These are phyloP conservation scores for Geotrichum macrosporum DNA, from an alignment of 1,139 yeast species.

Conservation along the genomic window DNA sequence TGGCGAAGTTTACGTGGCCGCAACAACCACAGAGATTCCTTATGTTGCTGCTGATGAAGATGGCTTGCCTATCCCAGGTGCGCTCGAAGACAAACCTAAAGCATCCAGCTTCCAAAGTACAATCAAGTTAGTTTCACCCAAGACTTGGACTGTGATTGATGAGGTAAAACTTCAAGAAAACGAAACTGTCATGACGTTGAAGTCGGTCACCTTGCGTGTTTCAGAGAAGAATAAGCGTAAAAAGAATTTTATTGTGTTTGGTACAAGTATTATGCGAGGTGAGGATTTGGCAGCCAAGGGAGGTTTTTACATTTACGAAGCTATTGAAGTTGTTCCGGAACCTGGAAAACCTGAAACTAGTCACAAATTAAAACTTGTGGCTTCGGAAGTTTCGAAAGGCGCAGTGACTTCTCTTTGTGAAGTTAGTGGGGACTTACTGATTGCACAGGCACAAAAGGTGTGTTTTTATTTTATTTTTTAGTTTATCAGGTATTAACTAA, in stretches of 20 bases:
- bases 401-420: conserved; percentile 78
- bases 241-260: conserved; percentile 70
- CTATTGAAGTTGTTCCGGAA: conserved; percentile 84
- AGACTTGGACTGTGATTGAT: conserved; percentile 74
- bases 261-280: conserved; percentile 70
- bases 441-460: conserved; percentile 80
- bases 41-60: conserved; percentile 75
- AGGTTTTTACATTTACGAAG: conserved; percentile 65
- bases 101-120: conserved; percentile 58
- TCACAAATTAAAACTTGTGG: conserved; percentile 71
- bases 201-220: conserved; percentile 55
- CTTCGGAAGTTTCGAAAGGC: conserved; percentile 75
- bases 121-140: conserved; percentile 65
- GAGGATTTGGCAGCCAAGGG: conserved; percentile 87
- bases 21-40: conserved; percentile 57
- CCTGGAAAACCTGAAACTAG: conserved; percentile 83
- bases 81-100: conserved; percentile 47
- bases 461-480: conserved; percentile 19
- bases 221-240: conserved; percentile 51
- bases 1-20: conserved; percentile 60
- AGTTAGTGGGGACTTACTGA: conserved; percentile 76
- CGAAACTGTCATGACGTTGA: conserved; percentile 60
- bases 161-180: conserved; percentile 59
- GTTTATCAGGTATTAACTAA: neutral
- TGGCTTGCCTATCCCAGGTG: conserved; percentile 59